These are phyloP conservation scores for Celoporthe dispersa DNA, from an alignment of 2,329 filamentous ascomycete genomes.

Conservation along the genomic window DNA sequence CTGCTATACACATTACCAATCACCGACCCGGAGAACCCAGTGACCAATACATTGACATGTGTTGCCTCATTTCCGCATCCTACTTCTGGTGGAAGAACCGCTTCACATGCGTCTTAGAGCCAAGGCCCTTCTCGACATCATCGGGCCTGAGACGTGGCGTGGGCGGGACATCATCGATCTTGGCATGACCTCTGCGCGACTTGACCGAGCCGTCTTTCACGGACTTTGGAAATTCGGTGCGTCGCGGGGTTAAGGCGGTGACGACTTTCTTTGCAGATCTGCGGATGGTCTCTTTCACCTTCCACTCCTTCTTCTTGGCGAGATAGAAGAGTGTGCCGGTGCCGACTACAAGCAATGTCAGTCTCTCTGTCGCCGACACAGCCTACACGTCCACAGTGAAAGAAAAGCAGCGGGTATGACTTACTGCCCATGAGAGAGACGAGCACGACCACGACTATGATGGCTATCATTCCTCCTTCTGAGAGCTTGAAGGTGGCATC, in stretches of 20 bases:
- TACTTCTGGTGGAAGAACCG: constrained; percentile 43
- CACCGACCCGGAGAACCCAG: neutral
- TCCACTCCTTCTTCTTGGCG: constrained; percentile 86
- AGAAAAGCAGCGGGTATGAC: constrained; percentile 35
- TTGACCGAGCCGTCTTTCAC: constrained; percentile 49
- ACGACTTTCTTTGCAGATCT: constrained; percentile 68
- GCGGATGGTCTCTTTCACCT: constrained; percentile 71
- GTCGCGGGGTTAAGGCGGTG: constrained; percentile 64
- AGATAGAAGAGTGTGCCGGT: constrained; percentile 74
- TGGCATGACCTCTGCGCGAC: constrained; percentile 45
- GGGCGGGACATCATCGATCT: constrained; percentile 62
- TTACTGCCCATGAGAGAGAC: constrained; percentile 73
- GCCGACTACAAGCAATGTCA: constrained; percentile 51
- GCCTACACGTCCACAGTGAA: neutral
- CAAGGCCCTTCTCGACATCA: constrained; percentile 63
- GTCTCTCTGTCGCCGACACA: neutral
- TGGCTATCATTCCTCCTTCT: constrained; percentile 71
- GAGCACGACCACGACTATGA: constrained; percentile 71
- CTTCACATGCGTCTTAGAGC: constrained; percentile 43
- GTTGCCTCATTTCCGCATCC: constrained; percentile 4
- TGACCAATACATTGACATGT: no score
- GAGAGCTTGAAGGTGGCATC: constrained; percentile 67
- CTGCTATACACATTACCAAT: neutral
- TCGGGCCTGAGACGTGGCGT: constrained; percentile 58
- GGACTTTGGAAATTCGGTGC: constrained; percentile 63